A percentile compares a stretch with the other conserved stretches of the same genome.
Evolutionary conservation across 2,329 filamentous ascomycete genomes (phyloP).

Genomic region (Celoporthe dispersa): DNA sequence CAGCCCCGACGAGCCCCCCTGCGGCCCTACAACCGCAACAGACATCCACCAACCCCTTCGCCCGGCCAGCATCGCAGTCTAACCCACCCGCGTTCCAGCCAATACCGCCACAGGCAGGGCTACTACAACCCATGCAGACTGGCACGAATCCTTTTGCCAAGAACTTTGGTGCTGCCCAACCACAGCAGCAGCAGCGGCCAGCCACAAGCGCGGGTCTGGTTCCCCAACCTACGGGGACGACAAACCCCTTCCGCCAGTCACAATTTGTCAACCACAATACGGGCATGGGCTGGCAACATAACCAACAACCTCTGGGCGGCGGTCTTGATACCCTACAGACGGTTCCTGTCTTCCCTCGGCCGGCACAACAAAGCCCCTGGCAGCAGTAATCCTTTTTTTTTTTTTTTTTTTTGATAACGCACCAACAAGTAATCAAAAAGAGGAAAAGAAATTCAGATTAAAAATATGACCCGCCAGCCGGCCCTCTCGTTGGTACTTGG

Average conservation of each 20-base stretch:
- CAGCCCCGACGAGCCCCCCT: slow-evolving; percentile 46
- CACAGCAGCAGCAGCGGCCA: slow-evolving; percentile 44
- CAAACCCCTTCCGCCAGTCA: slow-evolving; percentile 93
- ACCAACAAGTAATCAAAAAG: slow-evolving; percentile 10
- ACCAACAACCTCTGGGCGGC: slow-evolving; percentile 78
- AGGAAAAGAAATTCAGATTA: background rate
- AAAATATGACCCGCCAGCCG: background rate
- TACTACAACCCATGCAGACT: slow-evolving; percentile 54
- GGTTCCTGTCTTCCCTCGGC: slow-evolving; percentile 83
- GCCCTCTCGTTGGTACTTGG: background rate
- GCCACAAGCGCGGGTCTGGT: slow-evolving; percentile 57
- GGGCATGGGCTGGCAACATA: slow-evolving; percentile 85
- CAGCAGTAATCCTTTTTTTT: slow-evolving; percentile 48
- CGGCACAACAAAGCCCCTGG: slow-evolving; percentile 67
- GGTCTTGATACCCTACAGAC: slow-evolving; percentile 79
- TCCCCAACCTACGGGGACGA: slow-evolving; percentile 82
- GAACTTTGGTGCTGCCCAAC: slow-evolving; percentile 43
- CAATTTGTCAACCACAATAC: slow-evolving; percentile 88
- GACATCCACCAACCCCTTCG: slow-evolving; percentile 81
- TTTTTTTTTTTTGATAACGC: slow-evolving; percentile 17
- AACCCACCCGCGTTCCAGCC: slow-evolving; percentile 49
- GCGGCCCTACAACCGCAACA: slow-evolving; percentile 55
- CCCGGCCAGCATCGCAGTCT: slow-evolving; percentile 60
- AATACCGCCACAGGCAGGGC: slow-evolving; percentile 38
- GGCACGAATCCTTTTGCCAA: slow-evolving; percentile 65